Evolutionary conservation across 257 asterid genomes (phyloP).

Genomic region (Capsicum pubescens): DNA sequence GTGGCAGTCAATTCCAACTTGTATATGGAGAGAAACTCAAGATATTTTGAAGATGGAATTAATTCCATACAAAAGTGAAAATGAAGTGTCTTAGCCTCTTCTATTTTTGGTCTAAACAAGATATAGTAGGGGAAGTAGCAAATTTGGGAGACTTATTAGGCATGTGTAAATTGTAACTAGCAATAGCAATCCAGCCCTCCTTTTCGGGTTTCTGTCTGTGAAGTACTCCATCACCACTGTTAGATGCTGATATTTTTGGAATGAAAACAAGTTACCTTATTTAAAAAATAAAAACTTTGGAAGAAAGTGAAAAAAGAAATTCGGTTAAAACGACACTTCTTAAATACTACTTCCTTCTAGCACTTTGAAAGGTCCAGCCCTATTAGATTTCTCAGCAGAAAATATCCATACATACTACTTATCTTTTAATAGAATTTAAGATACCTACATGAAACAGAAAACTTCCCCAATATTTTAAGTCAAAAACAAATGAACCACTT

Average conservation of each 20-base stretch:
- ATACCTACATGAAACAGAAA: background rate
- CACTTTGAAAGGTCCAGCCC: too few species aligned
- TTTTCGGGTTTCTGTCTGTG: too few species aligned
- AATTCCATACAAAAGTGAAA: background rate
- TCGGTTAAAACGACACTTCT: too few species aligned
- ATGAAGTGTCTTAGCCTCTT: background rate
- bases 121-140: background rate
- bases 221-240: background rate
- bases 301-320: too few species aligned
- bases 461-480: background rate
- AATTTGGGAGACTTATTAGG: background rate
- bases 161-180: background rate
- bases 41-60: background rate
- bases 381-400: too few species aligned
- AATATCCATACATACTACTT: too few species aligned
- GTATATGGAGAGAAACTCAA: background rate
- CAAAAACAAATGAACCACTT: background rate
- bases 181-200: background rate
- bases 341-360: too few species aligned
- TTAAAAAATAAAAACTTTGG: too few species aligned
- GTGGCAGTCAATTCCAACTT: background rate
- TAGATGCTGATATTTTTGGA: background rate
- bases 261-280: background rate
- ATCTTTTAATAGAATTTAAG: too few species aligned
- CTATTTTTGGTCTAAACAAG: background rate